A percentile compares a stretch with the other conserved stretches of the same genome.
Evolutionary conservation across 495 filamentous ascomycete species (phyloP).

Genomic region (Penicillium odoratum): DNA sequence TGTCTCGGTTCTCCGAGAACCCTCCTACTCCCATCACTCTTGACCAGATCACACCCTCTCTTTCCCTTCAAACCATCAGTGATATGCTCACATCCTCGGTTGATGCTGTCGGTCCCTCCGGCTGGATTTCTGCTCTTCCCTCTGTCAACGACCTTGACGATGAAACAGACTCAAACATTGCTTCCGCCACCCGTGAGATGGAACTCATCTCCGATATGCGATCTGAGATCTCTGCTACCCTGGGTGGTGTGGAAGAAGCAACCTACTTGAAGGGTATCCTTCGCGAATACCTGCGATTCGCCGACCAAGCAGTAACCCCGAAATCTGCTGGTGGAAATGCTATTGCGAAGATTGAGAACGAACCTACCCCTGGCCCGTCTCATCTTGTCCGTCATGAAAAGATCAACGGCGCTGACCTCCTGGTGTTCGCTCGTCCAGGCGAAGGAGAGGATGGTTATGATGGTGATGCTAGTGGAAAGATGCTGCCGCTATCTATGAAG

Average conservation of each 20-base stretch:
- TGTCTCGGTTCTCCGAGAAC: conserved; percentile 44
- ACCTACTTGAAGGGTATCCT: conserved; percentile 66
- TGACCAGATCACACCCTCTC: conserved; percentile 50
- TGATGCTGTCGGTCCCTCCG: conserved; percentile 79
- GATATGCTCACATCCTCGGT: conserved; percentile 73
- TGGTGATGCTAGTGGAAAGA: conserved; percentile 38
- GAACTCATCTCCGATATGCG: conserved; percentile 63
- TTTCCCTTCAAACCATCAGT: conserved; percentile 54
- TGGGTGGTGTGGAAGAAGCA: conserved; percentile 76
- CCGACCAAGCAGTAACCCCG: conserved; percentile 36
- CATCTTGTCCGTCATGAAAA: conserved; percentile 39
- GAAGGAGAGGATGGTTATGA: conserved; percentile 37
- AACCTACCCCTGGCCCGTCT: conserved; percentile 15
- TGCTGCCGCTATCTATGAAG: conserved; percentile 71
- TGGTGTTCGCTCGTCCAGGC: conserved; percentile 35
- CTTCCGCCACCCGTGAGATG: conserved; percentile 57
- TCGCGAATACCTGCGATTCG: conserved; percentile 68
- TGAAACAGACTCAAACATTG: conserved; percentile 48
- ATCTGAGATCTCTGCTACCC: conserved; percentile 70
- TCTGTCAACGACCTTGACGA: conserved; percentile 20
- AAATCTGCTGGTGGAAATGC: conserved; percentile 12
- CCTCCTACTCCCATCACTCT: conserved; percentile 49
- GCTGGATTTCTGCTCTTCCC: conserved; percentile 66
- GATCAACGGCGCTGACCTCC: conserved; percentile 44
- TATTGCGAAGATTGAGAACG: conserved; percentile 14